phyloP scores from a whole-genome alignment of 208 protist species.

The Acanthamoeba quina region DNA sequence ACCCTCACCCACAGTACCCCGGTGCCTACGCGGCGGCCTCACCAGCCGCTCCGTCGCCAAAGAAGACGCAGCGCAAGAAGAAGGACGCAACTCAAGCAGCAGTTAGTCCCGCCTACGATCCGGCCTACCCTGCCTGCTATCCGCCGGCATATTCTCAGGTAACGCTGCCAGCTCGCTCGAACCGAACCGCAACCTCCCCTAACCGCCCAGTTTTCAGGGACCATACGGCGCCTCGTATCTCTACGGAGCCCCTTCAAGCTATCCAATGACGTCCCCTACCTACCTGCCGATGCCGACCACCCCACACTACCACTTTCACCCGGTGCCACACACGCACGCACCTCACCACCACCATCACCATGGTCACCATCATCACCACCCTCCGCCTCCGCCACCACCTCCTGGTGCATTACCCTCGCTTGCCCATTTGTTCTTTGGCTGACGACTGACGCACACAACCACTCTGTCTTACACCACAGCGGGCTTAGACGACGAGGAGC shows the following conservation, averaged over 20 bases:
- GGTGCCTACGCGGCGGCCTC: neutral
- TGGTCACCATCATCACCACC: neutral
- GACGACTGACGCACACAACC: neutral
- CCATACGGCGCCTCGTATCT: neutral
- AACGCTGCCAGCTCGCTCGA: neutral
- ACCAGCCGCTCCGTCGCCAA: neutral
- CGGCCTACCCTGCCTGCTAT: neutral
- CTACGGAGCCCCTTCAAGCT: neutral
- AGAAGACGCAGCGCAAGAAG: neutral
- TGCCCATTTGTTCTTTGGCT: too few relatives aligned
- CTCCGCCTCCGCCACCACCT: conserved; percentile 19
- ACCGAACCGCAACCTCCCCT: too few relatives aligned
- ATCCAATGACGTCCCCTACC: neutral
- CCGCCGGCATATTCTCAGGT: neutral
- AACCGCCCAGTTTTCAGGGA: neutral
- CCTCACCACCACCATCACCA: conserved; percentile 18
- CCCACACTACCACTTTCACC: conserved; percentile 17
- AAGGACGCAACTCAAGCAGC: neutral
- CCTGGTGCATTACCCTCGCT: neutral
- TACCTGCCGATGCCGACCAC: neutral
- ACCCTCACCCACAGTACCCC: neutral
- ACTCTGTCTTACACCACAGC: neutral
- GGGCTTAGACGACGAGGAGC: conserved; percentile 11
- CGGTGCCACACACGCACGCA: neutral
- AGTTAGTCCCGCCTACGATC: neutral